phyloP scores from a whole-genome alignment of 768 basidiomycete genomes.

The Suillus luteus region DNA sequence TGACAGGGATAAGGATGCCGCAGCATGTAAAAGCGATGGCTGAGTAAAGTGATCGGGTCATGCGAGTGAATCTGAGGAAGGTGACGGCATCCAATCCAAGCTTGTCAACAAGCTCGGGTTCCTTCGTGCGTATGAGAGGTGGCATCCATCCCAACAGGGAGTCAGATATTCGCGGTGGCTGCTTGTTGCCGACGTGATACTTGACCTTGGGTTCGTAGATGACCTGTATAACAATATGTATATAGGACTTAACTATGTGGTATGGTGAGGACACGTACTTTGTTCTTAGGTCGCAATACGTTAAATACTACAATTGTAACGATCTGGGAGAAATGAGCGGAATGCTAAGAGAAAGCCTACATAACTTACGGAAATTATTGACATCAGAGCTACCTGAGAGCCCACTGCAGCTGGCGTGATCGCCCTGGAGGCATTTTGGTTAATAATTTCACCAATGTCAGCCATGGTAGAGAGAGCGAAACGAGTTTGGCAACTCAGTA shows the following conservation, averaged over 20 bases:
- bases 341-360: neutral
- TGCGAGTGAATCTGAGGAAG: constrained; percentile 88
- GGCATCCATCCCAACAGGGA: constrained; percentile 89
- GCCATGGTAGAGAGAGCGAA: constrained; percentile 31
- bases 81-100: constrained; percentile 92
- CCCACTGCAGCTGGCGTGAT: constrained; percentile 81
- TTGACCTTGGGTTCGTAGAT: constrained; percentile 95
- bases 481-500: constrained; percentile 21
- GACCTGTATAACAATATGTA: constrained; percentile 46
- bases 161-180: constrained; percentile 79
- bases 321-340: constrained; percentile 41
- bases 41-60: constrained; percentile 76
- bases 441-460: constrained; percentile 34
- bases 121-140: constrained; percentile 79
- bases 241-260: neutral
- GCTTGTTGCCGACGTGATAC: constrained; percentile 77
- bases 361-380: constrained; percentile 63
- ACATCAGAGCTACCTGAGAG: constrained; percentile 78
- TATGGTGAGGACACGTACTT: constrained; percentile 44
- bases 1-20: constrained; percentile 81
- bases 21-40: constrained; percentile 65
- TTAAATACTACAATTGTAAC: constrained; percentile 80
- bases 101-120: constrained; percentile 86
- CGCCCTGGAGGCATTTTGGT: constrained; percentile 48
- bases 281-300: constrained; percentile 85